Conservation (phyloP, 805 yeast species). For the Nakazawaea anatomiae region DNA sequence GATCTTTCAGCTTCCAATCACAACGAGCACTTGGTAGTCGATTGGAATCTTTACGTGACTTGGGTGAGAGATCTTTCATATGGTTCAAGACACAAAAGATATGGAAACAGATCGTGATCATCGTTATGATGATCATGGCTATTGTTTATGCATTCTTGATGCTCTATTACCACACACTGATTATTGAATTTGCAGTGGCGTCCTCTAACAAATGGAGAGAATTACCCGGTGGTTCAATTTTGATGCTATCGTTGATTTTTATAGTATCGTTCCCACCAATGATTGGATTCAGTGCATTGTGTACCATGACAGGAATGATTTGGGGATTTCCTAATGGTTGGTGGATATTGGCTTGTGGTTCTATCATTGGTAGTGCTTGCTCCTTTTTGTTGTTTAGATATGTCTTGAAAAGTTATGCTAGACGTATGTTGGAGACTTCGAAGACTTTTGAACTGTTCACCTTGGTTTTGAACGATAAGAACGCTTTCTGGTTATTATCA, state of each 20-base stretch:
- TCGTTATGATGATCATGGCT: background rate
- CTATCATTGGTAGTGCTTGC: constrained; percentile 67
- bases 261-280: constrained; percentile 86
- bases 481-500: constrained; percentile 59
- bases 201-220: constrained; percentile 40
- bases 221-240: constrained; percentile 32
- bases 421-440: constrained; percentile 51
- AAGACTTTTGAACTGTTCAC: constrained; percentile 69
- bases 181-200: constrained; percentile 31
- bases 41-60: background rate
- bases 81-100: constrained; percentile 4
- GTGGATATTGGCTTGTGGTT: constrained; percentile 63
- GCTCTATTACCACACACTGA: constrained; percentile 28
- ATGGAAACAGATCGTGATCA: background rate
- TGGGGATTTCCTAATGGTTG: constrained; percentile 80
- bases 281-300: constrained; percentile 70
- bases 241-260: constrained; percentile 49
- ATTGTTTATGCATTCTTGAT: background rate
- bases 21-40: background rate
- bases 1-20: background rate
- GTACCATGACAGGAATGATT: constrained; percentile 68
- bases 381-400: constrained; percentile 67
- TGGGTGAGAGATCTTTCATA: background rate
- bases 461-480: constrained; percentile 65
- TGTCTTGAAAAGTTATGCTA: constrained; percentile 52